A percentile compares a stretch with the other conserved stretches of the same genome.
phyloP scores from a whole-genome alignment of 768 basidiomycete genomes.

The Hygrocybe punicea region DNA sequence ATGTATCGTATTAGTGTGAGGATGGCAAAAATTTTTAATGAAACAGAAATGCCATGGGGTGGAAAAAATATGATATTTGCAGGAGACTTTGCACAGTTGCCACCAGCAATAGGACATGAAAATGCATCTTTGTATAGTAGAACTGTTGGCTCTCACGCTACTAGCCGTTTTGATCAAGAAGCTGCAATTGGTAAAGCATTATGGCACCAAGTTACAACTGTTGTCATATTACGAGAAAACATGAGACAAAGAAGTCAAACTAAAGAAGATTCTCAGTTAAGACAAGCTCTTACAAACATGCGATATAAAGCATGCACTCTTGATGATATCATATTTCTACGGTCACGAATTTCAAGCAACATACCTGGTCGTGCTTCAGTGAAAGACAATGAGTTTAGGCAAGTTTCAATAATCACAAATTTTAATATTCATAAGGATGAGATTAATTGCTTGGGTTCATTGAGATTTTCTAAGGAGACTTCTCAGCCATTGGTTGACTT shows the following conservation, averaged over 20 bases:
- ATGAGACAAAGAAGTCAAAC: slow-evolving; percentile 26
- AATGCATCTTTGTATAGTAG: slow-evolving; percentile 16
- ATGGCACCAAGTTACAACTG: slow-evolving; percentile 32
- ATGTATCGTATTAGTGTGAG: slow-evolving; percentile 29
- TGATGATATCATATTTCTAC: slow-evolving; percentile 37
- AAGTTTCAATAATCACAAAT: slow-evolving; percentile 40
- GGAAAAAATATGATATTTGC: slow-evolving; percentile 37
- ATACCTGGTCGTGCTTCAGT: slow-evolving; percentile 10
- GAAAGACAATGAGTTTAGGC: slow-evolving; percentile 19
- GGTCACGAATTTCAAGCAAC: slow-evolving; percentile 19
- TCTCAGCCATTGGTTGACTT: slow-evolving; percentile 17
- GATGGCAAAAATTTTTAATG: slow-evolving; percentile 20
- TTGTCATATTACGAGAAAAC: slow-evolving; percentile 33
- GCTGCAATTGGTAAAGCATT: slow-evolving; percentile 23
- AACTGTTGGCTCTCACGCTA: slow-evolving; percentile 2
- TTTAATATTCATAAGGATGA: slow-evolving; percentile 36
- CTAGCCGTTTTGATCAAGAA: slow-evolving; percentile 11
- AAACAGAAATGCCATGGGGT: slow-evolving; percentile 27
- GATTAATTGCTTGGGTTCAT: slow-evolving; percentile 34
- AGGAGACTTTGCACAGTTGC: slow-evolving; percentile 39
- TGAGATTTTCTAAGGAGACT: slow-evolving; percentile 37
- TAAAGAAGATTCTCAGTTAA: slow-evolving; percentile 15
- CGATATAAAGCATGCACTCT: slow-evolving; percentile 38
- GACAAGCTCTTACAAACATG: slow-evolving; percentile 18
- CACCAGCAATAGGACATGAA: slow-evolving; percentile 12